phyloP scores from a whole-genome alignment of 768 basidiomycete genomes.

The Boletus sp. region DNA sequence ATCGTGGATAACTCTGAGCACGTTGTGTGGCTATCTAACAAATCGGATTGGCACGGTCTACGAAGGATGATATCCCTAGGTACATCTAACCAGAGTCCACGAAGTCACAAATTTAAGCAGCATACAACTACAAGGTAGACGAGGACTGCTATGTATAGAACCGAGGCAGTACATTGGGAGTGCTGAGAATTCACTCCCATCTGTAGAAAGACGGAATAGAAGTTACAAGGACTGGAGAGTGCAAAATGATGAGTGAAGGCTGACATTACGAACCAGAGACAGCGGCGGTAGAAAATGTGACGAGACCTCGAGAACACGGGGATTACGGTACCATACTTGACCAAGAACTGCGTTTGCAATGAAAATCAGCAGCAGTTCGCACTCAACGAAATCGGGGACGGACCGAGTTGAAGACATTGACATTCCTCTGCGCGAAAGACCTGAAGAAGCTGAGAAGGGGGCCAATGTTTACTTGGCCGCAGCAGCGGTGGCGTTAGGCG shows the following conservation, averaged over 20 bases:
- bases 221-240: conserved; percentile 7
- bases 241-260: conserved; percentile 1
- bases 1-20: neutral
- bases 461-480: conserved; percentile 11
- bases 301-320: neutral
- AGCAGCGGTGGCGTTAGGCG: conserved; percentile 12
- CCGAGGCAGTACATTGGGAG: conserved; percentile 12
- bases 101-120: conserved; percentile 11
- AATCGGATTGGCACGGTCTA: neutral
- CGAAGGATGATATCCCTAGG: neutral
- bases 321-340: conserved; percentile 17
- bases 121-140: conserved; percentile 10
- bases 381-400: neutral
- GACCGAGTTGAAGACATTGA: conserved; percentile 15
- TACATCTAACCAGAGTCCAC: conserved; percentile 17
- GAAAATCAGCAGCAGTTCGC: neutral
- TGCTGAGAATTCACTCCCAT: conserved; percentile 8
- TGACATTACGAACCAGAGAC: conserved; percentile 15
- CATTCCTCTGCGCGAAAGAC: conserved; percentile 5
- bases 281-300: conserved; percentile 2
- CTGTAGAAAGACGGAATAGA: conserved; percentile 6
- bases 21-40: neutral
- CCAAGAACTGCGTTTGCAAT: conserved; percentile 5
- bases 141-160: conserved; percentile 5
- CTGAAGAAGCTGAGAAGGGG: neutral